Evolutionary conservation across 768 basidiomycete genomes (phyloP), one percentile per base, ranked within the genome.

Genomic region (Tylopilus felleus): DNA sequence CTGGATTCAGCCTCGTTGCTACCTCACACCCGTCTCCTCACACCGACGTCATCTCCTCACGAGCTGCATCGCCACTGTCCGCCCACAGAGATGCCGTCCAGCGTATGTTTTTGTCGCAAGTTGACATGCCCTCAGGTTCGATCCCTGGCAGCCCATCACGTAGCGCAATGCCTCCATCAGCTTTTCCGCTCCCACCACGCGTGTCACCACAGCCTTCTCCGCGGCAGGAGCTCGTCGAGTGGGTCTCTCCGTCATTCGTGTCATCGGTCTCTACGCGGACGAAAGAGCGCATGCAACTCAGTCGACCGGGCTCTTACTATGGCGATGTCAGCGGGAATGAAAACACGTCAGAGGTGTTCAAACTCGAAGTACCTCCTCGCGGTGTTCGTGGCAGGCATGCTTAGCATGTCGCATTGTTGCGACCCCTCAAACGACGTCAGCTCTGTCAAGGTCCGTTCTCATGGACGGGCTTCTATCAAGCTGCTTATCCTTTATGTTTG

Each of bases 291-390:
- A 21, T 28, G 41, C 60, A 48, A 40, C 53, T 51, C 51, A 51
- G 59, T 57, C 60, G 57, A 47, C 41, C 52, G 50, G 65, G 52
- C 53, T 66, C 55, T 62, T 63, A 47, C 61, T 49, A 60, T 57
- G 61, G 61, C 60, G 55, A 67, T 65, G 64, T 58, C 52, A 53
- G 51, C 67, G 67, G 67, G 68, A 68, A 68, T 68, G 67, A 68
- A 68, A 67, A 42, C 47, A 25, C 35, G 4, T 28, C 55, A 44
- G 55, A 49, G 46, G 50, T 27, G 39, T 56, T 57, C 33, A 47
- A 49, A 53, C 41, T 52, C 42, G 52, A 52, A 39, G 25, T 43
- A 13, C 51, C 53, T 39, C 49, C 43, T 23, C 44, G 41, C 40
- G 47, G 31, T 21, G 19, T 45, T 23, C 58, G 53, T 60, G 52